Evolutionary conservation across 2,329 filamentous ascomycete species (phyloP).

Genomic region (Aspergillus sp.): DNA sequence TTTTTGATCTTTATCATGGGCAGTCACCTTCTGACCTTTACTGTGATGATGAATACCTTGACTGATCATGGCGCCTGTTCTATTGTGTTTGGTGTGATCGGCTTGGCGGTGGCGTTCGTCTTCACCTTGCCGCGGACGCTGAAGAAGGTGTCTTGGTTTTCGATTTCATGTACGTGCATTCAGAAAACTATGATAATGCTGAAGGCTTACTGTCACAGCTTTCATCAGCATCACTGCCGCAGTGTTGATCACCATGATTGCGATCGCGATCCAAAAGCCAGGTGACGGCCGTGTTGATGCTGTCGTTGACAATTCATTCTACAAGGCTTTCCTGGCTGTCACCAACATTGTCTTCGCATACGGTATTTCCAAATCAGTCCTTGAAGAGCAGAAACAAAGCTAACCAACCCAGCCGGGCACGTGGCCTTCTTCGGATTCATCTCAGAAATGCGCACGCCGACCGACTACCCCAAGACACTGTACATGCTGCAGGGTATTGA

Average conservation of each 20-base stretch:
- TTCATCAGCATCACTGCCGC: slow-evolving; percentile 61
- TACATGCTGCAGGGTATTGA: slow-evolving; percentile 62
- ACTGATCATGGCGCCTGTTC: slow-evolving; percentile 63
- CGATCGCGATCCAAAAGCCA: slow-evolving; percentile 57
- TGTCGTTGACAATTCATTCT: slow-evolving; percentile 47
- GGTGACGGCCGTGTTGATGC: slow-evolving; percentile 37
- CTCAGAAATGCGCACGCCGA: slow-evolving; percentile 62
- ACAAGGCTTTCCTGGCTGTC: slow-evolving; percentile 60
- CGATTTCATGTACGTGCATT: slow-evolving; percentile 44
- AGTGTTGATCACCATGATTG: slow-evolving; percentile 66
- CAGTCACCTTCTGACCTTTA: slow-evolving; percentile 69
- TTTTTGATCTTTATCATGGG: slow-evolving; percentile 69
- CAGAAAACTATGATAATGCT: rapidly evolving
- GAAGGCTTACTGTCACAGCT: slow-evolving; percentile 38
- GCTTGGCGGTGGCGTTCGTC: slow-evolving; percentile 58
- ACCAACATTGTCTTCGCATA: slow-evolving; percentile 72
- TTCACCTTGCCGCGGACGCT: slow-evolving; percentile 64
- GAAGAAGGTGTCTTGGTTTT: slow-evolving; percentile 62
- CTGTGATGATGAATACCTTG: slow-evolving; percentile 66
- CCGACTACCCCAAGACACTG: slow-evolving; percentile 63
- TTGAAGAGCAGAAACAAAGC: neutral
- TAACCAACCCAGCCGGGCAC: slow-evolving; percentile 49
- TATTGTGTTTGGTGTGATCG: slow-evolving; percentile 63
- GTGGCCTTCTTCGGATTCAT: slow-evolving; percentile 69
- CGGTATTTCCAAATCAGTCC: slow-evolving; percentile 32